Percentiles rank a stretch among this genome's conserved stretches.
Evolutionary conservation across 2,329 filamentous ascomycete species (phyloP).

Genomic region (Colletotrichum lentis): DNA sequence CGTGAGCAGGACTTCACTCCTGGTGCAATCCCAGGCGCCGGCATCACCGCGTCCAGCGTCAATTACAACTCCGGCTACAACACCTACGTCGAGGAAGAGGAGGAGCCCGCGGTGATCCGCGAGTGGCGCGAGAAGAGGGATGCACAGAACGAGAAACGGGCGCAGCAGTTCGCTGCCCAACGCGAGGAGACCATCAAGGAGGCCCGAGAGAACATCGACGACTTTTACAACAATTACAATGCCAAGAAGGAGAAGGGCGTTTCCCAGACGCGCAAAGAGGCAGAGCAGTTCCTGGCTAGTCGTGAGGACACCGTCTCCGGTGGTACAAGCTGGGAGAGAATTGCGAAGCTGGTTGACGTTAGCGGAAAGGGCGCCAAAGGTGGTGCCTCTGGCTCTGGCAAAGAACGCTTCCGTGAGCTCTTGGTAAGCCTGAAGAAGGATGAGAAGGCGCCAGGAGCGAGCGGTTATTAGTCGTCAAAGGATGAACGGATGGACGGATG

Average conservation of each 20-base stretch:
- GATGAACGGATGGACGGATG: background rate
- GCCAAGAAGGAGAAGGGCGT: conserved; percentile 95
- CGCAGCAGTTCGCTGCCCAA: conserved; percentile 82
- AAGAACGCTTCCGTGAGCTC: conserved; percentile 94
- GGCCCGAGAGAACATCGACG: conserved; percentile 93
- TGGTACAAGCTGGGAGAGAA: conserved; percentile 98
- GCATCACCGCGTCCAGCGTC: conserved; percentile 78
- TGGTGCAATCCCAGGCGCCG: conserved; percentile 77
- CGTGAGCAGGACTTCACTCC: conserved; percentile 71
- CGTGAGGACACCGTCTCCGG: conserved; percentile 93
- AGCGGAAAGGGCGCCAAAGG: conserved; percentile 91
- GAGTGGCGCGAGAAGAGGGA: conserved; percentile 94
- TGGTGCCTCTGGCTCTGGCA: conserved; percentile 87
- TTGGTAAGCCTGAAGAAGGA: conserved; percentile 90
- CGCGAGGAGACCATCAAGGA: conserved; percentile 87
- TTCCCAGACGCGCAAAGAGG: conserved; percentile 86
- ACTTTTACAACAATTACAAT: conserved; percentile 99
- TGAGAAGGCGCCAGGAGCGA: conserved; percentile 78
- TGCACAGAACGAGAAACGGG: conserved; percentile 81
- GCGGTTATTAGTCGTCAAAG: conserved; percentile 60
- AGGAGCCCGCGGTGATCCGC: conserved; percentile 87
- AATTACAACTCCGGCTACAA: conserved; percentile 70
- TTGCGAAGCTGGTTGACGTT: conserved; percentile 95
- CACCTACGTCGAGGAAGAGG: conserved; percentile 67
- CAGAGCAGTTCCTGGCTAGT: conserved; percentile 87